Percentiles rank a stretch among this genome's conserved stretches.
Conservation (phyloP, 768 basidiomycete genomes). For the Piloderma croceum region DNA sequence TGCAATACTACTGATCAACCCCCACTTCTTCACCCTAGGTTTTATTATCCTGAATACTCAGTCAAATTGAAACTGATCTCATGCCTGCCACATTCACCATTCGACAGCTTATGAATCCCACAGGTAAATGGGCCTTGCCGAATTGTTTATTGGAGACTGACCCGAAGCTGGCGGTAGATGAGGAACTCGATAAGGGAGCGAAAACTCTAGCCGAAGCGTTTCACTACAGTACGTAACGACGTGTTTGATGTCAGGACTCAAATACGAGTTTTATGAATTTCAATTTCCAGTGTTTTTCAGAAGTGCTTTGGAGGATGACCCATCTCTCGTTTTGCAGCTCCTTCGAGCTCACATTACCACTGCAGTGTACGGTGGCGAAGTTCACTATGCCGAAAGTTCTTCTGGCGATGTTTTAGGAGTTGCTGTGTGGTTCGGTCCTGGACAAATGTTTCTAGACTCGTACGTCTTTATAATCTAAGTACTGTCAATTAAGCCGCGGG, state of each 20-base stretch:
- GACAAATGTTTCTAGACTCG: conserved; percentile 12
- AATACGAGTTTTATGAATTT: too few species aligned
- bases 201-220: neutral
- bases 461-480: too few species aligned
- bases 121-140: neutral
- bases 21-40: neutral
- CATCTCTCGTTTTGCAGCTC: too few species aligned
- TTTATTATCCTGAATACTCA: neutral
- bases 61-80: neutral
- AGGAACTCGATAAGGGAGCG: neutral
- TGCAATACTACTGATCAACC: too few species aligned
- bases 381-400: conserved; percentile 15
- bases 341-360: too few species aligned
- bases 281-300: too few species aligned
- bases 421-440: conserved; percentile 19
- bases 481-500: too few species aligned
- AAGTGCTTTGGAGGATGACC: too few species aligned
- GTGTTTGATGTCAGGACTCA: neutral
- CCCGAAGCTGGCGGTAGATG: neutral
- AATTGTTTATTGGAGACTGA: neutral
- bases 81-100: neutral
- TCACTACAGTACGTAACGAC: neutral
- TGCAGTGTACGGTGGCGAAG: conserved; percentile 12
- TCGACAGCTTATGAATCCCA: neutral
- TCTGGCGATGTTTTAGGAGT: conserved; percentile 7